Base-by-base conservation (phyloP, 805 yeast genomes). In the Starmerella asiatica region DNA sequence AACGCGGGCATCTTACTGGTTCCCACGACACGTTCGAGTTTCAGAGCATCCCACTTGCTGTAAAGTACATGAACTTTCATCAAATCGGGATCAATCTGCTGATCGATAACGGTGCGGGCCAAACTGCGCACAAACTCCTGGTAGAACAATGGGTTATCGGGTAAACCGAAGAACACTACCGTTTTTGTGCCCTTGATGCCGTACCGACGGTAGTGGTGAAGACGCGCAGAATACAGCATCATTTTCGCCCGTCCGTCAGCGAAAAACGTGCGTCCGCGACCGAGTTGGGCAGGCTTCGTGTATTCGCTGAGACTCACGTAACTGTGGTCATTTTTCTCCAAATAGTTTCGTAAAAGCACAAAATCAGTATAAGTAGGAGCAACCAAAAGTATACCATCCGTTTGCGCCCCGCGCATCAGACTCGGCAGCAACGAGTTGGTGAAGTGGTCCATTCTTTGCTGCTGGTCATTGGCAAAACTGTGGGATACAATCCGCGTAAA, bases 311-410 rank as follows among this genome's bases (percentile, higher is more conserved):
- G 65, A 29, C 79, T 73, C 12, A 75, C 80, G 55, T 79, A 79
- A 29, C 76, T 63, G 20, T 78, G 53, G 4, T 93, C 75, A 45
- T 75, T 69, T 17, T 55, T 55, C 45, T 71, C 71, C 60, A 80
- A 61, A 54, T 80, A 72, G 51, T 80, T 76, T 55, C 83, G 75
- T 17, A 88, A 63, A 34, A 96, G 67, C 12, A 88, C 64, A 53
- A 75, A 91, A 55, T 91, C 98, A 34, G 79, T 73, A 57, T 88
- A 91, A 2, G 80, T 76, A 2, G 96, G 93, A 32, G 91, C 73
- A 53, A 79, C 83, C 2, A 91, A 60, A 48, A 91, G 59, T 0
- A 83, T 70, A 1, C 97, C 98, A 31, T 78, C 78, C 63, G 54
- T 75, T 40, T 64, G 76, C 47, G 69, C 73, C 56, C 65, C 70